These are phyloP conservation scores for Scutellaria minor DNA, from an alignment of 257 asterid species.

Conservation along the genomic window DNA sequence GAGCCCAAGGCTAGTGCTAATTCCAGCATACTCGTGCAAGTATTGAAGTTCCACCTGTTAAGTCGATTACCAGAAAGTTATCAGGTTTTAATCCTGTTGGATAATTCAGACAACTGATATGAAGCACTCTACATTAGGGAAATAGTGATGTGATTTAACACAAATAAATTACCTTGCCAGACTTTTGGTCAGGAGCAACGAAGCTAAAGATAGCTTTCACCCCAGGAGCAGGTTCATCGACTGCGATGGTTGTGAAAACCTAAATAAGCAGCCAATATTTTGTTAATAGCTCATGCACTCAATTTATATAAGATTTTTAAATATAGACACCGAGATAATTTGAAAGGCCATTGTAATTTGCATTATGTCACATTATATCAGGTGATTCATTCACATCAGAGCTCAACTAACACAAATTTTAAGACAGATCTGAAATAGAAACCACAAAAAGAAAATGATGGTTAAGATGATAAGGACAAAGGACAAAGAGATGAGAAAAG, in stretches of 20 bases:
- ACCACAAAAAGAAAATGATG: not conserved
- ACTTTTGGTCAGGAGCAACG: constrained; percentile 83
- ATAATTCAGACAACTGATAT: not conserved
- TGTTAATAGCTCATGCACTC: not conserved
- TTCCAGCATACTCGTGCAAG: constrained; percentile 91
- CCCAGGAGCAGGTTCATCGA: constrained; percentile 96
- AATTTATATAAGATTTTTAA: not conserved
- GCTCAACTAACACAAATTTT: constrained; percentile 18
- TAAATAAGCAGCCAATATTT: constrained; percentile 36
- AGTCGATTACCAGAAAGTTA: constrained; percentile 22
- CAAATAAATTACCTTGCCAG: constrained; percentile 75
- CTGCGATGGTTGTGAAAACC: constrained; percentile 76
- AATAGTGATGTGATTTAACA: not conserved
- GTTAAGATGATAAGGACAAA: not conserved
- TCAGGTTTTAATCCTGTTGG: constrained; percentile 13
- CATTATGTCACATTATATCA: not conserved
- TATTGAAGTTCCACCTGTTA: constrained; percentile 91
- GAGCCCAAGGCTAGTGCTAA: constrained; percentile 86
- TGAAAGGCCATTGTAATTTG: constrained; percentile 1
- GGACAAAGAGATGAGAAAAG: not conserved
- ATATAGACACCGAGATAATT: not conserved
- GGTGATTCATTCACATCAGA: constrained; percentile 1
- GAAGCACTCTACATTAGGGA: not conserved
- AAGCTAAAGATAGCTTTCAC: constrained; percentile 87
- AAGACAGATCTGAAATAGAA: constrained; percentile 20